Evolutionary conservation across 768 basidiomycete species (phyloP), one percentile per base, ranked within the genome.

Genomic region (Lactarius akahatsu): DNA sequence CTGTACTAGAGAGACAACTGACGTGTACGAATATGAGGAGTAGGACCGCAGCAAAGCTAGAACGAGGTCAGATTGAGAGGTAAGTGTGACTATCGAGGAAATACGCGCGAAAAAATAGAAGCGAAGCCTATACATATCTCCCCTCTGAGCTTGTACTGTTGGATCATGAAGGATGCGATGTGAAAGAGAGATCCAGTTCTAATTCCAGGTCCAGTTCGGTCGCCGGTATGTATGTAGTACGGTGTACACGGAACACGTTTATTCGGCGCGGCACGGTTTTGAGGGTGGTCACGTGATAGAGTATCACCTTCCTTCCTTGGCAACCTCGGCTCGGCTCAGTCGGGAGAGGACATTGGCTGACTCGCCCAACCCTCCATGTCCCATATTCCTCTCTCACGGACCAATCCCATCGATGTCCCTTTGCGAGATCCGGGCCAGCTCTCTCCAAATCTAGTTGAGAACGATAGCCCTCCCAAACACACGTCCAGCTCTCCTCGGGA

Each of bases 1-100:
- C 69, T 11, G 47, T 64, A 64, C 65, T 59, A 63, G 11, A 30
- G 32, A 56, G 59, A 61, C 71, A 62, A 80, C 87, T 71, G 75
- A 90, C 91, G 81, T 94, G 90, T 72, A 86, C 84, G 77, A 93
- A 92, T 69, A 94, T 90, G 75, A 92, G 81, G 70, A 93, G 80
- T 41, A 79, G 81, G 67, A 81, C 82, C 68, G 78, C 78, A 32
- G 76, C 71, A 82, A 85, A 67, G 73, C 81, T 76, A 81, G 72
- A 38, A 54, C 36, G 82, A 69, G 62, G 59, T 69, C 75, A 70
- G 75, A 67, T 38, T 71, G 71, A 60, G 54, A 59, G 57, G 57
- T 36, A 41, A 52, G 47, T 57, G 73, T 54, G 70, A 68, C 50
- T 52, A 7, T 15, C 26, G 40, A 41, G 64, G 65, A 56, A 56